Evolutionary conservation across 192 early-diverging fungal genomes (phyloP), one percentile per base, ranked within the genome.

Genomic region (Coemansia asiatica): DNA sequence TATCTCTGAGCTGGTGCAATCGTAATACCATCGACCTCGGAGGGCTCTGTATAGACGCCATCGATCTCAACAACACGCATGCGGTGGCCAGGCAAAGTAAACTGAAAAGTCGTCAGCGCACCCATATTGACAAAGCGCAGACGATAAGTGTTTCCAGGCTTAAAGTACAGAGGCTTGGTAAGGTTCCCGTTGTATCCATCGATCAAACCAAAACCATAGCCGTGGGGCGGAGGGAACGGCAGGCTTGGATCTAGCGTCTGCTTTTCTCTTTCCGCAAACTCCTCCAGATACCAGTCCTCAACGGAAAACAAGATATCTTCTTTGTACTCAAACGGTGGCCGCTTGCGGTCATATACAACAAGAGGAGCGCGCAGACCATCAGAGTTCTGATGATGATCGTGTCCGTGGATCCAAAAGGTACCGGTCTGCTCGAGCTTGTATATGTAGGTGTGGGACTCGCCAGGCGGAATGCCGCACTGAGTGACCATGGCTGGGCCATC

Each of bases 351-450:
- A 53, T 88, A 72, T 51, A 94, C 74, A 47, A 92, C 78, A n/a
- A 94, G 50, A 15, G 91, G 81, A 1, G 82, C 74, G 59, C 89
- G 87, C 56, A 92, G 75, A 40, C 92, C 92, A 64, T 94, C 92
- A n/a, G 89, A 86, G 65, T 91, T 92, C 68, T 94, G 90, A 33
- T 76, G 83, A 46, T 66, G 61, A 60, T 67, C 76, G 71, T 94
- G 92, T 26, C 83, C 81, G 61, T 94, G 92, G 27, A 90, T 79
- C 94, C 94, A 95, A 76, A 85, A 94, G 23, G 90, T 92, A 31
- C 94, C 94, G 25, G 83, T 66, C 67, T 95, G 90, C 48, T 80
- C 66, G 18, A 88, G 64, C 9, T 74, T 56, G 60, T 88, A 86
- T 8, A 74, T 75, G 63, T 95, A 95, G 4, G 89, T 88, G 60